phyloP scores from a whole-genome alignment of 164 flowering plant species.

The Pachysandra terminalis region DNA sequence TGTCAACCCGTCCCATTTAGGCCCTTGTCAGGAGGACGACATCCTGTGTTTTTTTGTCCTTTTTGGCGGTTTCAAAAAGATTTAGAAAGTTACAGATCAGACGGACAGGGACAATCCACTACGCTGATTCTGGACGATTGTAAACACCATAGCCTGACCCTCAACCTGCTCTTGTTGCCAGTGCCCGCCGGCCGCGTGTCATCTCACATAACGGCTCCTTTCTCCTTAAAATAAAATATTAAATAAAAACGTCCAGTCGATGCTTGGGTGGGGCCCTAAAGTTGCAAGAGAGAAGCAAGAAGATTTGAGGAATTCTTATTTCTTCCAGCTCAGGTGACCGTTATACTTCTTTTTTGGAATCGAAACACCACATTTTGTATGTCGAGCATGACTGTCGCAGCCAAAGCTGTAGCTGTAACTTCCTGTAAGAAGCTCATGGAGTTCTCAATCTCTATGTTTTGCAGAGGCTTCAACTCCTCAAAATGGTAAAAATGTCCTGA shows the following conservation, averaged over 20 bases:
- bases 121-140: too few relatives aligned
- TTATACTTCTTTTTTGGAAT: neutral
- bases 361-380: neutral
- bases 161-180: too few relatives aligned
- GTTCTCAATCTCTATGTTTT: slow-evolving; percentile 42
- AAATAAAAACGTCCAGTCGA: neutral
- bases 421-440: slow-evolving; percentile 41
- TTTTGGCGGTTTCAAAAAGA: too few relatives aligned
- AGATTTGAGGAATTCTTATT: too few relatives aligned
- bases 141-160: too few relatives aligned
- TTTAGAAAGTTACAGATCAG: too few relatives aligned
- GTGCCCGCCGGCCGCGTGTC: slow-evolving; percentile 12
- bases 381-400: slow-evolving; percentile 22
- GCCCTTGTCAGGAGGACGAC: too few relatives aligned
- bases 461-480: slow-evolving; percentile 68
- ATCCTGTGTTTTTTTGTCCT: too few relatives aligned
- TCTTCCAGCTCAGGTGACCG: slow-evolving; percentile 22
- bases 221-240: neutral
- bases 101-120: too few relatives aligned
- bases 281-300: neutral
- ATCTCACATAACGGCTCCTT: slow-evolving; percentile 11
- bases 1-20: too few relatives aligned
- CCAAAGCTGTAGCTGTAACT: slow-evolving; percentile 10
- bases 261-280: slow-evolving; percentile 3
- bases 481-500: slow-evolving; percentile 61